phyloP scores from a whole-genome alignment of 805 yeast genomes.

The Kregervanrija delftensis region DNA sequence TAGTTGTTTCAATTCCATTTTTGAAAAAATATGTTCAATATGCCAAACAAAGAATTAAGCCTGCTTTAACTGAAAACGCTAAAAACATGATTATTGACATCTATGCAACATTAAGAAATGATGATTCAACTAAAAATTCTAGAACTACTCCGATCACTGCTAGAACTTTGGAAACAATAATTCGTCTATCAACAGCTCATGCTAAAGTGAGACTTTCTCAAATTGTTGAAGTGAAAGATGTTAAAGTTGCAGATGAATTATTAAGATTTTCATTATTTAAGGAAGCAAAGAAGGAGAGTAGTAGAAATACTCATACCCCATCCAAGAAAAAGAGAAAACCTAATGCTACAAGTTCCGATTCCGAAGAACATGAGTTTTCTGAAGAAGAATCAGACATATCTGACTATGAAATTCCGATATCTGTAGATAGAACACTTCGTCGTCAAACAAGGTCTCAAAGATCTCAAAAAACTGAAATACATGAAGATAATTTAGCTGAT shows the following conservation, averaged over 20 bases:
- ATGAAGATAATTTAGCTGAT: slow-evolving; percentile 18
- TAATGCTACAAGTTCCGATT: background rate
- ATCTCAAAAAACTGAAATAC: slow-evolving; percentile 10
- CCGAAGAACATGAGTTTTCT: slow-evolving; percentile 16
- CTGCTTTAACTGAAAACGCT: slow-evolving; percentile 72
- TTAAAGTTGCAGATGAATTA: slow-evolving; percentile 77
- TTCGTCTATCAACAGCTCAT: slow-evolving; percentile 93
- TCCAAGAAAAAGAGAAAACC: slow-evolving; percentile 32
- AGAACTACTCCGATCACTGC: slow-evolving; percentile 94
- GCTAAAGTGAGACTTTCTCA: slow-evolving; percentile 89
- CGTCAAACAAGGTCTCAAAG: slow-evolving; percentile 9
- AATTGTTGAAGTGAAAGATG: slow-evolving; percentile 69
- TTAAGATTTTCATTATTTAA: slow-evolving; percentile 81
- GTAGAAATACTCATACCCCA: slow-evolving; percentile 26
- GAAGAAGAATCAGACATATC: slow-evolving; percentile 16
- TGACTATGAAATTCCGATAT: slow-evolving; percentile 15
- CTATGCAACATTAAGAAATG: slow-evolving; percentile 78
- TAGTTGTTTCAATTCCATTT: slow-evolving; percentile 68
- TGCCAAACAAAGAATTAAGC: slow-evolving; percentile 82
- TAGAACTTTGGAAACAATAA: slow-evolving; percentile 93
- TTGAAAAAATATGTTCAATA: slow-evolving; percentile 89
- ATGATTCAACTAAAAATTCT: slow-evolving; percentile 51
- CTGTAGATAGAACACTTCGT: slow-evolving; percentile 6
- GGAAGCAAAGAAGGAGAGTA: slow-evolving; percentile 38
- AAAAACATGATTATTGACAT: slow-evolving; percentile 73